A percentile compares a stretch with the other conserved stretches of the same genome.
Evolutionary conservation across 2,329 filamentous ascomycete genomes (phyloP).

Genomic region (Colletotrichum phormii): DNA sequence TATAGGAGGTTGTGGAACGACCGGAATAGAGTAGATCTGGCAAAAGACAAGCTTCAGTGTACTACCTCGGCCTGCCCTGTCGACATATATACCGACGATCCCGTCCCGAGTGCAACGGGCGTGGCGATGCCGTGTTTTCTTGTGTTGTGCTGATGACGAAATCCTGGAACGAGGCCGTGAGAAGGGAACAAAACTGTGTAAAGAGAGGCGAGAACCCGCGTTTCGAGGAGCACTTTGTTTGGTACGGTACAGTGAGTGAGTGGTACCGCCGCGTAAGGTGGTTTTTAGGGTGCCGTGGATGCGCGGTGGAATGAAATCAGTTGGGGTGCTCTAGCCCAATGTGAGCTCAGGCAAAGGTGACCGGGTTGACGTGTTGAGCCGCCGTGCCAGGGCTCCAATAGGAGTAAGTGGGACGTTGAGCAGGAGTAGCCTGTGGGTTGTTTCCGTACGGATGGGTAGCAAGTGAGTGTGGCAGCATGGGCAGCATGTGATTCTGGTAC

Average conservation of each 20-base stretch:
- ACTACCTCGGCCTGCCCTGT: neutral
- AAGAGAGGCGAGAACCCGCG: constrained; percentile 1
- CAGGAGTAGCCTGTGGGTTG: neutral
- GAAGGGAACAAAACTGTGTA: neutral
- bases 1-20: neutral
- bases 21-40: constrained; percentile 3
- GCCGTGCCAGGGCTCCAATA: constrained; percentile 32
- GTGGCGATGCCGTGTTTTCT: neutral
- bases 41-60: neutral
- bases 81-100: neutral
- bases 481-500: constrained; percentile 34
- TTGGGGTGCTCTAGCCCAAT: constrained; percentile 8
- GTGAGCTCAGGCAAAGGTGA: neutral
- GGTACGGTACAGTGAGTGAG: neutral
- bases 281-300: neutral
- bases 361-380: constrained; percentile 36
- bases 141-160: neutral
- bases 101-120: neutral
- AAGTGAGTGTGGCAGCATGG: neutral
- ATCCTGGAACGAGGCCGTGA: neutral
- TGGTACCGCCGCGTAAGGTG: neutral
- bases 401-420: constrained; percentile 30
- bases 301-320: neutral
- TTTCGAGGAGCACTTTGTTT: neutral
- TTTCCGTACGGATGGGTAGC: too few species aligned